Evolutionary conservation across 495 filamentous ascomycete species (phyloP).

Genomic region (Parmelia sp.): DNA sequence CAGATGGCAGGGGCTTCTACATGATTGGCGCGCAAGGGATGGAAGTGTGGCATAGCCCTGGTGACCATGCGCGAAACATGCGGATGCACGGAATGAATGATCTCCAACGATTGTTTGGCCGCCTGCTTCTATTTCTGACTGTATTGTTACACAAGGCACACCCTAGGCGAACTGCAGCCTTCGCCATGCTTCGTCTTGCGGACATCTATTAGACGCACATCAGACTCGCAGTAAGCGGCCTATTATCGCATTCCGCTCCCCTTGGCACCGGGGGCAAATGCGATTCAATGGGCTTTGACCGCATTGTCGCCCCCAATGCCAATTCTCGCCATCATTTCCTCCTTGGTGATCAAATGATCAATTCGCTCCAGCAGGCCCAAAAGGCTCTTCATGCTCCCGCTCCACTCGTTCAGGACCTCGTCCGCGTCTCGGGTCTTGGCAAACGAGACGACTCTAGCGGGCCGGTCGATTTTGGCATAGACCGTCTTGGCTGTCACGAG

Average conservation of each 20-base stretch:
- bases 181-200: not conserved
- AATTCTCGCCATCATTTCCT: conserved; percentile 99
- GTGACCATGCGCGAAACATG: no score
- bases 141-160: not conserved
- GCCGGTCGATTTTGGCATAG: conserved; percentile 94
- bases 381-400: conserved; percentile 95
- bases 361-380: conserved; percentile 87
- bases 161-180: not conserved
- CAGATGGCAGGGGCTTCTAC: not conserved
- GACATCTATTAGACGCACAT: not conserved
- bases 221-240: no score
- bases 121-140: not conserved
- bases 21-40: not conserved
- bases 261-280: no score
- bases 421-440: conserved; percentile 92
- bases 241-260: no score
- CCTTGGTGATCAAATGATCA: conserved; percentile 98
- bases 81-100: no score
- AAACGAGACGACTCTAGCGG: conserved; percentile 85
- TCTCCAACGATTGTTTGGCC: not conserved
- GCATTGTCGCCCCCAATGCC: conserved; percentile 60
- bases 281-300: conserved; percentile 27
- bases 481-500: conserved; percentile 94
- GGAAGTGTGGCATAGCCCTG: not conserved
- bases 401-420: conserved; percentile 97